Evolutionary conservation across 331 rosid species (phyloP).

Genomic region (Pyrus hybrid): DNA sequence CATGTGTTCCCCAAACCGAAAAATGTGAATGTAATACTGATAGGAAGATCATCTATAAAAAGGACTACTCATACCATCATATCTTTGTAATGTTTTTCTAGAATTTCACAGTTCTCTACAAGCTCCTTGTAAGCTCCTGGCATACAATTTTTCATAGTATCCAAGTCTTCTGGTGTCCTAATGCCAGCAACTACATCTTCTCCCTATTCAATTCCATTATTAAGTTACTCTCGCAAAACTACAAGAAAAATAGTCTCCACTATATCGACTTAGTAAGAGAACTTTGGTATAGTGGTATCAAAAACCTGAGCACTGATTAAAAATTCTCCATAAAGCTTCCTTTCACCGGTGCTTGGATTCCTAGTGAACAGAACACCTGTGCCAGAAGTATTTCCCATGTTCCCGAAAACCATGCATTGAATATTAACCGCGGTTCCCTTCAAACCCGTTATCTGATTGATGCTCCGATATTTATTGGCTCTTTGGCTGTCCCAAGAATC

Average conservation of each 20-base stretch:
- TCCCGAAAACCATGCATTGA: slow-evolving; percentile 50
- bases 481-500: slow-evolving; percentile 98
- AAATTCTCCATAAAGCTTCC: slow-evolving; percentile 93
- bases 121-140: slow-evolving; percentile 92
- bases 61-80: slow-evolving; percentile 63
- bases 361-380: slow-evolving; percentile 97
- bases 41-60: neutral
- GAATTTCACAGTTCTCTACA: slow-evolving; percentile 77
- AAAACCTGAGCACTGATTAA: slow-evolving; percentile 92
- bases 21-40: neutral
- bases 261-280: neutral
- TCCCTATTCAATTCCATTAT: slow-evolving; percentile 47
- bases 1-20: neutral
- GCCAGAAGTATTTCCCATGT: slow-evolving; percentile 95
- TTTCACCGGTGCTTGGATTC: slow-evolving; percentile 98
- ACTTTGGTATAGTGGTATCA: slow-evolving; percentile 4
- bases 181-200: slow-evolving; percentile 99
- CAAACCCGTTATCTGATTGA: slow-evolving; percentile 81
- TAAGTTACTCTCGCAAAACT: slow-evolving; percentile 11
- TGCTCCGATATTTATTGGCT: slow-evolving; percentile 79
- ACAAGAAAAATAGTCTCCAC: neutral
- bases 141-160: slow-evolving; percentile 73
- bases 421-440: slow-evolving; percentile 96
- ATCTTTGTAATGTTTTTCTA: slow-evolving; percentile 88
- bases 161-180: slow-evolving; percentile 86